Percentiles rank a stretch among this genome's conserved stretches.
Evolutionary conservation across 371 early-diverging fungal species (phyloP).

Genomic region (Mucor sp.): DNA sequence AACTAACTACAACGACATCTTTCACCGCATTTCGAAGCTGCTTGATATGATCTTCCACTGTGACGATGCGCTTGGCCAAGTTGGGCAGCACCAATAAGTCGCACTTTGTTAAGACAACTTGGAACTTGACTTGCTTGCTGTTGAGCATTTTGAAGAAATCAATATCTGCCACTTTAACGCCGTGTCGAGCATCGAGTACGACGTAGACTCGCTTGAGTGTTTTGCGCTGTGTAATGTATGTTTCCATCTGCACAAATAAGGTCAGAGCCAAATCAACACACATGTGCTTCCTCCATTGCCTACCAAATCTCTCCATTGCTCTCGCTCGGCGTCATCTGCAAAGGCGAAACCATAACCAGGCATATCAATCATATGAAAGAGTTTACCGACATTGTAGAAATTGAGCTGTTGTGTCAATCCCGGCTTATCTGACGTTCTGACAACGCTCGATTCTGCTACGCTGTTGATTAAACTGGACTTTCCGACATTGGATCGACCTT

Average conservation of each 20-base stretch:
- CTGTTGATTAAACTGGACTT: constrained; percentile 78
- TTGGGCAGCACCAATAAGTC: constrained; percentile 68
- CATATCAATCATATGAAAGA: constrained; percentile 81
- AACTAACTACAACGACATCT: constrained; percentile 57
- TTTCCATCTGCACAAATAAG: constrained; percentile 58
- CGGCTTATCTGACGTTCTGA: constrained; percentile 72
- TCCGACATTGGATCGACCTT: constrained; percentile 79
- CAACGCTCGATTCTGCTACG: constrained; percentile 63
- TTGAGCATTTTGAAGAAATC: constrained; percentile 63
- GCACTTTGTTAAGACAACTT: constrained; percentile 82
- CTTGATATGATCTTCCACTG: constrained; percentile 42
- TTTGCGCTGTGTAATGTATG: constrained; percentile 62
- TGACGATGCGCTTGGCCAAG: constrained; percentile 59
- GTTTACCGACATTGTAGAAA: constrained; percentile 68
- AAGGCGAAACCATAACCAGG: constrained; percentile 90
- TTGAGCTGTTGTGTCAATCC: constrained; percentile 84
- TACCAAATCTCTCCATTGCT: constrained; percentile 70
- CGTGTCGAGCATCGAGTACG: constrained; percentile 81
- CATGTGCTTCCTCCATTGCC: neutral
- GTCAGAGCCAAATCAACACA: neutral
- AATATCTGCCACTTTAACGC: constrained; percentile 65
- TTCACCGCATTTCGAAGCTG: constrained; percentile 52
- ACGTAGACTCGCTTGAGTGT: constrained; percentile 69
- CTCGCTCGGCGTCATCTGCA: constrained; percentile 65
- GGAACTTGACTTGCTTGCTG: constrained; percentile 62